A percentile compares a stretch with the other conserved stretches of the same genome.
Evolutionary conservation across 306 rosid species (phyloP).

Genomic region (Quercus suber): DNA sequence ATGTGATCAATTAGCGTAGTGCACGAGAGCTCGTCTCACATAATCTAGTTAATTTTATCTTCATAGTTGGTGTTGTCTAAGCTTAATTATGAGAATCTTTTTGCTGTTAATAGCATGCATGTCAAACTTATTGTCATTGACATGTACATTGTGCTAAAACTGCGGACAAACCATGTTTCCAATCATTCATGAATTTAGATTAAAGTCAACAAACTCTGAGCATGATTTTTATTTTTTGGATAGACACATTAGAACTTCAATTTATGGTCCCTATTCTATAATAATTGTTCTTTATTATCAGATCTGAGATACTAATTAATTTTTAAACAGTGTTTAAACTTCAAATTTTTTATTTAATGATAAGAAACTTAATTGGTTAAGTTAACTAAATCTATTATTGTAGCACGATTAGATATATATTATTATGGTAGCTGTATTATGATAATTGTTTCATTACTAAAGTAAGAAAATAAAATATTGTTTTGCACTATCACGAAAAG

Average conservation of each 20-base stretch:
- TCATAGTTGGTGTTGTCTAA: neutral
- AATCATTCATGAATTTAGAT: neutral
- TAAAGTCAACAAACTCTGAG: neutral
- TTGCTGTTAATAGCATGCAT: neutral
- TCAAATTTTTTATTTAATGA: too few species aligned
- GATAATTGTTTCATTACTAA: neutral
- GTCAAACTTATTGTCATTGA: neutral
- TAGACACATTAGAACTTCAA: too few species aligned
- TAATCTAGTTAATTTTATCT: neutral
- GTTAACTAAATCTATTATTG: too few species aligned
- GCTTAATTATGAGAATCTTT: neutral
- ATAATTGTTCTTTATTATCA: too few species aligned
- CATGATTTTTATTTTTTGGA: too few species aligned
- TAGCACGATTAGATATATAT: neutral
- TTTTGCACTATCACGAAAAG: neutral
- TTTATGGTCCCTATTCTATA: rapidly evolving
- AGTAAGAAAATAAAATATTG: neutral
- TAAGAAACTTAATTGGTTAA: too few species aligned
- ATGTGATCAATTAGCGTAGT: neutral
- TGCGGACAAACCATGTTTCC: neutral
- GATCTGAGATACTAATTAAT: too few species aligned
- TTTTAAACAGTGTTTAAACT: too few species aligned
- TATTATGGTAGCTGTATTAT: neutral
- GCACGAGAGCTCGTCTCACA: neutral
- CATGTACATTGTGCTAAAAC: neutral